phyloP scores from a whole-genome alignment of 768 basidiomycete species.

The Mycena metata region DNA sequence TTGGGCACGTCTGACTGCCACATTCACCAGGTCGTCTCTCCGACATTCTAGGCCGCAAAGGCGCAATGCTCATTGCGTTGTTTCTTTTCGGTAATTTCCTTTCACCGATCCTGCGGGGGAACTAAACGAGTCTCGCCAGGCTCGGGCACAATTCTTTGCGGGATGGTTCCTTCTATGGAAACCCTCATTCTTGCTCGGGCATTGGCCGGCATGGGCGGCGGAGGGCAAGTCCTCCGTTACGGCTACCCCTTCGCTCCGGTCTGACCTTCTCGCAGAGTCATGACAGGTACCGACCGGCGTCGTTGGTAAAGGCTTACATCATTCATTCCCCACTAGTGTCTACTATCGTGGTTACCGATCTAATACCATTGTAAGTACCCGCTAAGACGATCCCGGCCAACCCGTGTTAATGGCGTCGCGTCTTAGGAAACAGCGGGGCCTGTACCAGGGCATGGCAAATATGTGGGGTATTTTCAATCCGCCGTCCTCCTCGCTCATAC shows the following conservation, averaged over 20 bases:
- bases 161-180: slow-evolving; percentile 89
- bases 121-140: slow-evolving; percentile 57
- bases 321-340: slow-evolving; percentile 67
- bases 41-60: slow-evolving; percentile 88
- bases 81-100: slow-evolving; percentile 78
- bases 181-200: slow-evolving; percentile 84
- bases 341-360: slow-evolving; percentile 87
- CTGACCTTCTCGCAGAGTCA: slow-evolving; percentile 66
- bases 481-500: slow-evolving; percentile 34
- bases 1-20: slow-evolving; percentile 1
- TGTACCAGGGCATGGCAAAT: slow-evolving; percentile 94
- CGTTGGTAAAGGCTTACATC: slow-evolving; percentile 37
- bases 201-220: slow-evolving; percentile 93
- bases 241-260: slow-evolving; percentile 36
- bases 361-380: slow-evolving; percentile 83
- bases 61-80: slow-evolving; percentile 88
- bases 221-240: slow-evolving; percentile 72
- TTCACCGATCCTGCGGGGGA: slow-evolving; percentile 27
- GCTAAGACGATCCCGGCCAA: slow-evolving; percentile 17
- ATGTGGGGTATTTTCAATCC: slow-evolving; percentile 61
- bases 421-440: slow-evolving; percentile 82
- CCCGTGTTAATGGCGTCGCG: slow-evolving; percentile 18
- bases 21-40: slow-evolving; percentile 75
- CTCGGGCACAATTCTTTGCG: slow-evolving; percentile 88
- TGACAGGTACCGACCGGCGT: slow-evolving; percentile 73